Conservation (phyloP, 2,329 filamentous ascomycete species). For the Aureobasidium leucospermi region DNA sequence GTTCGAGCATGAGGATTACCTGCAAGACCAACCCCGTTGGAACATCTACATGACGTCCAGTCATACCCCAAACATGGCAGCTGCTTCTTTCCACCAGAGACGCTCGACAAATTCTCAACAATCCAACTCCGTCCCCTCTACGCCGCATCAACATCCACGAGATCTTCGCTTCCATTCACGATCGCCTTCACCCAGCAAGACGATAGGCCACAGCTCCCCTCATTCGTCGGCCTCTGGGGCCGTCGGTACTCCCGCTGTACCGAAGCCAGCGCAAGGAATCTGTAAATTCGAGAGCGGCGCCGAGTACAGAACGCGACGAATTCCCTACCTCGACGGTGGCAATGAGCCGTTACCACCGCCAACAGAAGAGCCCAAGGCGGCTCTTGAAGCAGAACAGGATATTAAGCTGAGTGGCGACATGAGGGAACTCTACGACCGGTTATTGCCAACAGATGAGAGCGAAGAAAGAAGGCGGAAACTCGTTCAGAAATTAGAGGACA, state of each 20-base stretch:
- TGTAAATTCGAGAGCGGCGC: conserved; percentile 88
- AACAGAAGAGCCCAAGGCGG: conserved; percentile 61
- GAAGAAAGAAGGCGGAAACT: conserved; percentile 68
- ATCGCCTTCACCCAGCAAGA: conserved; percentile 69
- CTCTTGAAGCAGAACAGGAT: conserved; percentile 65
- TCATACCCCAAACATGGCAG: conserved; percentile 16
- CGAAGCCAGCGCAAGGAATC: conserved; percentile 53
- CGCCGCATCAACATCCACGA: conserved; percentile 80
- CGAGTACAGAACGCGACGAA: conserved; percentile 72
- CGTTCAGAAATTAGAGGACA: conserved; percentile 77
- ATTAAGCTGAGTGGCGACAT: conserved; percentile 72
- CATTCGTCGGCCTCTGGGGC: conserved; percentile 86
- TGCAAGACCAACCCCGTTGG: conserved; percentile 19
- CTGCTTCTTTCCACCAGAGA: conserved; percentile 15
- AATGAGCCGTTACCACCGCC: conserved; percentile 67
- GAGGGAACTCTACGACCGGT: conserved; percentile 72
- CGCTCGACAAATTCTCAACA: conserved; percentile 42
- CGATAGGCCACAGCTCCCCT: conserved; percentile 72
- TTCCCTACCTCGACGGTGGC: conserved; percentile 80
- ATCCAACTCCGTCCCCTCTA: conserved; percentile 88
- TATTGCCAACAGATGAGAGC: conserved; percentile 75
- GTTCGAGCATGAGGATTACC: conserved; percentile 19
- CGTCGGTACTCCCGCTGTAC: conserved; percentile 60
- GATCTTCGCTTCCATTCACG: conserved; percentile 74
- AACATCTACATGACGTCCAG: conserved; percentile 13